Evolutionary conservation across 768 basidiomycete genomes (phyloP).

Genomic region (Russula virescens): DNA sequence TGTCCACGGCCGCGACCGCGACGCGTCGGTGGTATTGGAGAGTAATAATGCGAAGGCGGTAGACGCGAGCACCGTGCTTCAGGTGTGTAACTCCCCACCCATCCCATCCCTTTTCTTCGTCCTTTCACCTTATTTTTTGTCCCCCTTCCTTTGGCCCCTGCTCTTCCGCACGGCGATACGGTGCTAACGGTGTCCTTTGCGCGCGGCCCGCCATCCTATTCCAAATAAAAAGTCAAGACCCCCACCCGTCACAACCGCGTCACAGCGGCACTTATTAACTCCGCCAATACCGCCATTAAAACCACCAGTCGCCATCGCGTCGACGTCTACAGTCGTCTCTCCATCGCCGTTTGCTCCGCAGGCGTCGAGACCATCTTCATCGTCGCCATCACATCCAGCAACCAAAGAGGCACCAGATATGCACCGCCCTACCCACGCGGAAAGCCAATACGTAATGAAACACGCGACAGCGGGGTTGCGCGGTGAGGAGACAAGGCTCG

Average conservation of each 20-base stretch:
- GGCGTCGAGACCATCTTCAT: background rate
- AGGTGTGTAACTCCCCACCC: background rate
- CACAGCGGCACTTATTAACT: background rate
- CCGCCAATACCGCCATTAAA: background rate
- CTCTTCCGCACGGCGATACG: too few relatives aligned
- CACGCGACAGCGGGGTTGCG: too few relatives aligned
- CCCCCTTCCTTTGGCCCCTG: background rate
- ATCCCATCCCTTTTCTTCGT: background rate
- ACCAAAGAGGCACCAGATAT: background rate
- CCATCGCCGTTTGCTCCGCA: slow-evolving; percentile 15
- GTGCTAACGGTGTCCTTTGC: too few relatives aligned
- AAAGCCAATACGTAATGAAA: background rate
- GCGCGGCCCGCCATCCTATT: too few relatives aligned
- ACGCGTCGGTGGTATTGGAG: background rate
- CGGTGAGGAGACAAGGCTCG: background rate
- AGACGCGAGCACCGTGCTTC: background rate
- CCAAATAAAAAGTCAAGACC: background rate
- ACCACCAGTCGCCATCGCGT: background rate
- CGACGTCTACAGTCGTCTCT: background rate
- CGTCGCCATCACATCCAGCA: background rate
- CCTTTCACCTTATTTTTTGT: background rate
- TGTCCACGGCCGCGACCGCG: background rate
- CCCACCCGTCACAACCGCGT: background rate
- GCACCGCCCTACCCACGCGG: background rate
- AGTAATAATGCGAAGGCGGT: background rate